Conservation (phyloP, 805 yeast genomes). For the Babjeviella inositovora region DNA sequence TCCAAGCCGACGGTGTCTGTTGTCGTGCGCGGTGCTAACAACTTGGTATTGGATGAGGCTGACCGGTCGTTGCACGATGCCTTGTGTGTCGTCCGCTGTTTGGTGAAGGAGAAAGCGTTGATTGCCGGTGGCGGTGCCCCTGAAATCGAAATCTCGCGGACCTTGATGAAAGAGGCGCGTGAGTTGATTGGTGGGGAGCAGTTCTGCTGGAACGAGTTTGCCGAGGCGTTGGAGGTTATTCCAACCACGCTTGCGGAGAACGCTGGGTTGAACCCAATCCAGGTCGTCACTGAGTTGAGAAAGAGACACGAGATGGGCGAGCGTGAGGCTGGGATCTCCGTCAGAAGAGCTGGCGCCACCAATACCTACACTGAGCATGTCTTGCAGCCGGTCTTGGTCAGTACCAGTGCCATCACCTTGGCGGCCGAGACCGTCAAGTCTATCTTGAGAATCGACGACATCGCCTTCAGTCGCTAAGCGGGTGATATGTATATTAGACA, state of each 20-base stretch:
- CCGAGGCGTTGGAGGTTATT: constrained; percentile 80
- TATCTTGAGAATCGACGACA: constrained; percentile 92
- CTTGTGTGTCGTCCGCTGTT: constrained; percentile 78
- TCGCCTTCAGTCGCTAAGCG: constrained; percentile 67
- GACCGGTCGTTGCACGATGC: constrained; percentile 98
- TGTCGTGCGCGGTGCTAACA: constrained; percentile 89
- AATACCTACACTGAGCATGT: constrained; percentile 90
- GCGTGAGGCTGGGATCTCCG: constrained; percentile 87
- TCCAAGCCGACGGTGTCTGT: constrained; percentile 66
- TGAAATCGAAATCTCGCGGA: constrained; percentile 77
- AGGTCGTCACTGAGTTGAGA: constrained; percentile 84
- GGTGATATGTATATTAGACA: neutral
- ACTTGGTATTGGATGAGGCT: constrained; percentile 81
- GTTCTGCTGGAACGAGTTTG: constrained; percentile 82
- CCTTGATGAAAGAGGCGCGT: constrained; percentile 54
- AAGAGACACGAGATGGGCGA: constrained; percentile 87
- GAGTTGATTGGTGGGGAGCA: constrained; percentile 75
- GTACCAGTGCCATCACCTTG: constrained; percentile 83
- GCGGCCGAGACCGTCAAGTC: constrained; percentile 96
- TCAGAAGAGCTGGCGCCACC: constrained; percentile 83
- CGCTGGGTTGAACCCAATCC: constrained; percentile 85
- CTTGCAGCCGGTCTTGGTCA: constrained; percentile 89
- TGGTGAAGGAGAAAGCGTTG: constrained; percentile 74
- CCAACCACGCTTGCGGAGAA: constrained; percentile 93
- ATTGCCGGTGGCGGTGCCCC: constrained; percentile 99